phyloP scores from a whole-genome alignment of 164 flowering plant genomes.

The Piper betle region DNA sequence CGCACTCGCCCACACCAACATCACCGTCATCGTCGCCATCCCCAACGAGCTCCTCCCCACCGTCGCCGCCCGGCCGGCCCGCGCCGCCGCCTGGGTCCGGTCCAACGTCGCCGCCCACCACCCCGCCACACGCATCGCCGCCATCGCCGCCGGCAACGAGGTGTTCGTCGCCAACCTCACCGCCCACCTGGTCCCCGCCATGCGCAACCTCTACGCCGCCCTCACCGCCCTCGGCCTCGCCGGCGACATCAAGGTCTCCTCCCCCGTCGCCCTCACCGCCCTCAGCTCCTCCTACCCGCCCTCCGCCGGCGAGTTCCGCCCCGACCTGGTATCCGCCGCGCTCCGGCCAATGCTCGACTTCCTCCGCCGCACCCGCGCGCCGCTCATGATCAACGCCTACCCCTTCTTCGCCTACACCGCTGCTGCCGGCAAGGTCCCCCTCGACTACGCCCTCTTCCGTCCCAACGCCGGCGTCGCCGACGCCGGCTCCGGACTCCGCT shows the following conservation, averaged over 20 bases:
- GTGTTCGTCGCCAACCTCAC: constrained; percentile 75
- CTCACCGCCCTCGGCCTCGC: constrained; percentile 29
- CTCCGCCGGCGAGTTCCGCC: constrained; percentile 61
- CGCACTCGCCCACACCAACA: constrained; percentile 46
- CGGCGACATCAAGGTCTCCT: constrained; percentile 45
- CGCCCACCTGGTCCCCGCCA: constrained; percentile 55
- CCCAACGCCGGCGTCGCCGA: constrained; percentile 52
- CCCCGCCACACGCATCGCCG: constrained; percentile 57
- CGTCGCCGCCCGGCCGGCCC: constrained; percentile 40
- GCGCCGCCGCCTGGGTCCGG: constrained; percentile 54
- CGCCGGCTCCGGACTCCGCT: constrained; percentile 54
- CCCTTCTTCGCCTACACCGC: constrained; percentile 82
- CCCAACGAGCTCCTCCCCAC: constrained; percentile 72
- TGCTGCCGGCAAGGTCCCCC: constrained; percentile 45
- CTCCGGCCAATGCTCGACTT: constrained; percentile 70
- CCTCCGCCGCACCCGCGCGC: constrained; percentile 46
- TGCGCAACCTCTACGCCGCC: constrained; percentile 54
- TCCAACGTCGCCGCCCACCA: constrained; percentile 36
- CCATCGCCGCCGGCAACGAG: constrained; percentile 88
- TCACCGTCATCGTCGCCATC: constrained; percentile 51
- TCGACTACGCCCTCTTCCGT: constrained; percentile 71
- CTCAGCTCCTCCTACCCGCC: constrained; percentile 68
- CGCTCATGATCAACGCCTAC: constrained; percentile 72
- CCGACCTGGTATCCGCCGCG: constrained; percentile 38
- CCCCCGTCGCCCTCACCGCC: constrained; percentile 67